Evolutionary conservation across 2,329 filamentous ascomycete genomes (phyloP).

Genomic region (Phaeosphaeria sp.): DNA sequence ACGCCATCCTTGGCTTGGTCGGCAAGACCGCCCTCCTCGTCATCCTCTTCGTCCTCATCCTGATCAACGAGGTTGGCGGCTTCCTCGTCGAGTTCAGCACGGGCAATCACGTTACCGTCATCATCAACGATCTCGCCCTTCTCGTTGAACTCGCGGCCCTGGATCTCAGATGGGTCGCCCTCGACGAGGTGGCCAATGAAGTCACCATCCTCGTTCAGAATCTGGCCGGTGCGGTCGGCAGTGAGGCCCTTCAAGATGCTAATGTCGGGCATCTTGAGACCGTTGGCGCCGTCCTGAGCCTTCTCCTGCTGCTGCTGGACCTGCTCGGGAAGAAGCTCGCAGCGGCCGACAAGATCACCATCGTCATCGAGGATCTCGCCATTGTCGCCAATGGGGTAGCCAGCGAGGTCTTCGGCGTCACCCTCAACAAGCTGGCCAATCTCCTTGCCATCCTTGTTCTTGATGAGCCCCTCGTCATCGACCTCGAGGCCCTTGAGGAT

Average conservation of each 20-base stretch:
- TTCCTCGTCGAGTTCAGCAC: constrained; percentile 58
- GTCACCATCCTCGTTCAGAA: constrained; percentile 60
- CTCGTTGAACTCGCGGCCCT: constrained; percentile 59
- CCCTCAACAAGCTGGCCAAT: constrained; percentile 60
- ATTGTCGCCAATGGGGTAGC: constrained; percentile 60
- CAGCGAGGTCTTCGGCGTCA: constrained; percentile 60
- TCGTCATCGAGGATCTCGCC: constrained; percentile 64
- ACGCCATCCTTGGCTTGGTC: constrained; percentile 28
- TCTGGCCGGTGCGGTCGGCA: constrained; percentile 55
- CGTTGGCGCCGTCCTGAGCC: constrained; percentile 43
- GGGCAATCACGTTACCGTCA: constrained; percentile 61
- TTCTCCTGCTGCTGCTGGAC: constrained; percentile 52
- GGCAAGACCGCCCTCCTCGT: constrained; percentile 33
- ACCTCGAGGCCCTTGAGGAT: constrained; percentile 60
- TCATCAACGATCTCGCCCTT: constrained; percentile 64
- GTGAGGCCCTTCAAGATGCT: constrained; percentile 57
- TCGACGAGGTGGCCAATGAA: constrained; percentile 57
- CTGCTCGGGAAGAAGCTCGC: constrained; percentile 57
- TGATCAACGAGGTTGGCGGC: constrained; percentile 48
- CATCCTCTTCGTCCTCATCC: constrained; percentile 37
- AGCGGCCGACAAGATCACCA: constrained; percentile 62
- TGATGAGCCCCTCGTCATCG: constrained; percentile 61
- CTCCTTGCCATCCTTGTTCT: constrained; percentile 58
- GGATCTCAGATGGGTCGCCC: constrained; percentile 56
- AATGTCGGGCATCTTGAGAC: constrained; percentile 52